Percentiles rank a stretch among this genome's conserved stretches.
Evolutionary conservation across 1,139 yeast genomes (phyloP).

Genomic region (Blastobotrys buckinghamii): DNA sequence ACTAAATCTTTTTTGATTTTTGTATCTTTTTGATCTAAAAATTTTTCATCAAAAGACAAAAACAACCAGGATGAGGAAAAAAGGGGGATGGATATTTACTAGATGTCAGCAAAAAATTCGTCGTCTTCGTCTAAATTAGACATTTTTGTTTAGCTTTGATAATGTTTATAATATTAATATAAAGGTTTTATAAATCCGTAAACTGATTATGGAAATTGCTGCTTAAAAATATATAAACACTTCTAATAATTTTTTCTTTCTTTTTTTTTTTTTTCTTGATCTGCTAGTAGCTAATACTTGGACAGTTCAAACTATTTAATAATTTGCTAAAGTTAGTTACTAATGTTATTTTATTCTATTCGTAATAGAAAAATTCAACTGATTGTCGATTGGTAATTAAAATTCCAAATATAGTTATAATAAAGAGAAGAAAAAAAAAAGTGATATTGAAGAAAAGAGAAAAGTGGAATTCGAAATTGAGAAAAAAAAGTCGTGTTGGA

Average conservation of each 20-base stretch:
- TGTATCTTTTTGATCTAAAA: too few relatives aligned
- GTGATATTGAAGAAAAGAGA: neutral
- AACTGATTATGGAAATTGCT: neutral
- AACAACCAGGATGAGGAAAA: neutral
- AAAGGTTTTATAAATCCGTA: neutral
- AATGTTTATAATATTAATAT: neutral
- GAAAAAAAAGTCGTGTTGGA: neutral
- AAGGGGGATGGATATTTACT: constrained; percentile 31
- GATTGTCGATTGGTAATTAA: too few relatives aligned
- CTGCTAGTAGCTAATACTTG: too few relatives aligned
- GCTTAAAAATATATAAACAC: neutral
- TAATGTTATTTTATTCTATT: too few relatives aligned
- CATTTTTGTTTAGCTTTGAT: constrained; percentile 34
- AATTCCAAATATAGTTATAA: too few relatives aligned
- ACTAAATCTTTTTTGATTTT: neutral
- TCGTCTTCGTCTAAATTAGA: constrained; percentile 77
- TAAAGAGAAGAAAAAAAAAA: neutral
- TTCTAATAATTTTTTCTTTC: too few relatives aligned
- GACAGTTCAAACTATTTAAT: too few relatives aligned
- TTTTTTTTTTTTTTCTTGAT: too few relatives aligned
- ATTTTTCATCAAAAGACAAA: too few relatives aligned
- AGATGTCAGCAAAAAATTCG: constrained; percentile 72
- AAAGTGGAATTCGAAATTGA: neutral
- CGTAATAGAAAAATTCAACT: neutral
- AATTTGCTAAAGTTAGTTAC: too few relatives aligned